Percentiles rank a stretch among this genome's conserved stretches.
These are phyloP conservation scores for Tolypocladium capitatum DNA, from an alignment of 2,329 filamentous ascomycete genomes.

Conservation along the genomic window DNA sequence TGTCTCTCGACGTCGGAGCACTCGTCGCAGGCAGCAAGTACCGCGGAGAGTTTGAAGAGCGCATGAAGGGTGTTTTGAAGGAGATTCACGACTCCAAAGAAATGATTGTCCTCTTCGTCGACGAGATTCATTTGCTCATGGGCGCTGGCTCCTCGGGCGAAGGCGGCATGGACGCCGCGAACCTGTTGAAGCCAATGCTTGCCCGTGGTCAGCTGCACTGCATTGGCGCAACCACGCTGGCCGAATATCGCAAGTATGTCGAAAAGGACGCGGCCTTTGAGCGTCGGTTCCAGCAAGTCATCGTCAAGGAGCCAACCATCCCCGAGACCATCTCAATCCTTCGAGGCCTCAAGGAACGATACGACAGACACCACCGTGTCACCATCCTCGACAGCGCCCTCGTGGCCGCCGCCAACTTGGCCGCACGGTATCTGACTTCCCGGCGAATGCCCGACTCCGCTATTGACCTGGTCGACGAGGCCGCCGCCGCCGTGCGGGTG, in stretches of 20 bases:
- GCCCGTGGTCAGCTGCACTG: slow-evolving; percentile 94
- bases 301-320: slow-evolving; percentile 88
- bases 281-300: slow-evolving; percentile 93
- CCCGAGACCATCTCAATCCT: slow-evolving; percentile 91
- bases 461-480: slow-evolving; percentile 92
- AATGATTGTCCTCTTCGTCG: slow-evolving; percentile 94
- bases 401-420: slow-evolving; percentile 80
- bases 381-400: slow-evolving; percentile 91
- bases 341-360: slow-evolving; percentile 95
- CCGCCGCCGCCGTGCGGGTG: slow-evolving; percentile 89
- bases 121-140: slow-evolving; percentile 98
- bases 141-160: slow-evolving; percentile 88
- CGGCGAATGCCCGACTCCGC: slow-evolving; percentile 89
- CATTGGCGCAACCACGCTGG: slow-evolving; percentile 89
- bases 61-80: slow-evolving; percentile 98
- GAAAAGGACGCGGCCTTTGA: slow-evolving; percentile 98
- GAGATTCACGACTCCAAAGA: slow-evolving; percentile 92
- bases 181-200: slow-evolving; percentile 95
- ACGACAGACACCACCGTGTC: slow-evolving; percentile 96
- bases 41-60: slow-evolving; percentile 94
- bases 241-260: slow-evolving; percentile 96
- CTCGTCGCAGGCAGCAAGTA: slow-evolving; percentile 97
- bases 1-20: slow-evolving; percentile 90
- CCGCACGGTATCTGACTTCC: slow-evolving; percentile 83
- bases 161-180: slow-evolving; percentile 97